These are phyloP conservation scores for Lathyrus aphaca DNA, from an alignment of 306 rosid species.

Conservation along the genomic window DNA sequence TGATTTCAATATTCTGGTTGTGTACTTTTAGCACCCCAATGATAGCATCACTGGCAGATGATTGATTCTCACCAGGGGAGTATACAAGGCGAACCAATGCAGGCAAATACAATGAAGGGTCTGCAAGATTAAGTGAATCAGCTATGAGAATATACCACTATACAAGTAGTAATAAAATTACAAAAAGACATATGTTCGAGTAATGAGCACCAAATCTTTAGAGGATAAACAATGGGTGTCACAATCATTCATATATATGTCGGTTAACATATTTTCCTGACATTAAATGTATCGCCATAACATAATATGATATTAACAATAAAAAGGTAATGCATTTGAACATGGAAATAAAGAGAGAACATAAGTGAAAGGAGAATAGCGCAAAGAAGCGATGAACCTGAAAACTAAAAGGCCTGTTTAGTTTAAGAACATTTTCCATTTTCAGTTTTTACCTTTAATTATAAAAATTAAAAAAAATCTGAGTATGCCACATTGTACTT, in stretches of 20 bases:
- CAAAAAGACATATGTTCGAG: background rate
- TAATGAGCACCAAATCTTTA: background rate
- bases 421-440: background rate
- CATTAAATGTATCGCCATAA: background rate
- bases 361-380: conserved; percentile 22
- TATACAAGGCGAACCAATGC: conserved; percentile 64
- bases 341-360: conserved; percentile 20
- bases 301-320: background rate
- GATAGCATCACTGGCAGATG: conserved; percentile 66
- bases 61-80: conserved; percentile 59
- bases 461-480: background rate
- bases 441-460: background rate
- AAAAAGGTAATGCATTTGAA: conserved; percentile 6
- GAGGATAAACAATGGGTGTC: conserved; percentile 24
- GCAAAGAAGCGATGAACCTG: conserved; percentile 20
- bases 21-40: conserved; percentile 65
- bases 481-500: background rate
- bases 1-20: conserved; percentile 60
- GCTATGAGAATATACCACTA: conserved; percentile 27
- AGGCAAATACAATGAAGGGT: conserved; percentile 69
- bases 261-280: conserved; percentile 3
- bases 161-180: background rate
- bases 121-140: conserved; percentile 59
- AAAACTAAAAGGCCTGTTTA: conserved; percentile 10
- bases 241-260: conserved; percentile 17